Evolutionary conservation across 148 eudicot species (phyloP).

Genomic region (Vaccinium darrowii): DNA sequence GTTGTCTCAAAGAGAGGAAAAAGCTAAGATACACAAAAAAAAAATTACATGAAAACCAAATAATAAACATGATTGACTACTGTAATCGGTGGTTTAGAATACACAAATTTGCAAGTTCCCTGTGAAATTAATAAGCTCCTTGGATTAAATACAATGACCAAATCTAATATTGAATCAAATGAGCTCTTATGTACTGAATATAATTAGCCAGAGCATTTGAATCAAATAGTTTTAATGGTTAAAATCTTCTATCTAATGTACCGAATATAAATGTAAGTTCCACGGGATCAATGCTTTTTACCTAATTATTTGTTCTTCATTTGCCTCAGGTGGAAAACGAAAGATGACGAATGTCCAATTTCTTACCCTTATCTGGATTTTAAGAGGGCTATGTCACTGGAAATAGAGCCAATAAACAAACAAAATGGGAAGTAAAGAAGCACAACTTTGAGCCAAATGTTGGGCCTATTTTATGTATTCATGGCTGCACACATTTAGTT

Average conservation of each 20-base stretch:
- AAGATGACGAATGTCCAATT: conserved; percentile 40
- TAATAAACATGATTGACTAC: too few species aligned
- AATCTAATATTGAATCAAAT: too few species aligned
- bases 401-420: conserved; percentile 23
- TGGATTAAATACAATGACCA: too few species aligned
- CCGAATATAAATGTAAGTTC: background rate
- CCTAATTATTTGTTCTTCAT: background rate
- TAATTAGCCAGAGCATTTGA: too few species aligned
- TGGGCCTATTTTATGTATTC: background rate
- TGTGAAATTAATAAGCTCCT: background rate
- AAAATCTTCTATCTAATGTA: background rate
- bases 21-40: too few species aligned
- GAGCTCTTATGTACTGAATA: too few species aligned
- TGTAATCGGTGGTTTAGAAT: background rate
- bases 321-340: conserved; percentile 41
- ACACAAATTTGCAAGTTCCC: background rate
- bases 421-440: conserved; percentile 10
- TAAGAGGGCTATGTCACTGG: conserved; percentile 29
- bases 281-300: background rate
- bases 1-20: too few species aligned
- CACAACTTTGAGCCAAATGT: background rate
- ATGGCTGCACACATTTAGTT: too few species aligned
- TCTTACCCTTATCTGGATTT: conserved; percentile 50
- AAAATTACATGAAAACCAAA: too few species aligned
- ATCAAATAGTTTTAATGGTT: background rate